A percentile compares a stretch with the other conserved stretches of the same genome.
These are phyloP conservation scores for Chytriomyces sp. DNA, from an alignment of 192 early-diverging fungal genomes.

Conservation along the genomic window DNA sequence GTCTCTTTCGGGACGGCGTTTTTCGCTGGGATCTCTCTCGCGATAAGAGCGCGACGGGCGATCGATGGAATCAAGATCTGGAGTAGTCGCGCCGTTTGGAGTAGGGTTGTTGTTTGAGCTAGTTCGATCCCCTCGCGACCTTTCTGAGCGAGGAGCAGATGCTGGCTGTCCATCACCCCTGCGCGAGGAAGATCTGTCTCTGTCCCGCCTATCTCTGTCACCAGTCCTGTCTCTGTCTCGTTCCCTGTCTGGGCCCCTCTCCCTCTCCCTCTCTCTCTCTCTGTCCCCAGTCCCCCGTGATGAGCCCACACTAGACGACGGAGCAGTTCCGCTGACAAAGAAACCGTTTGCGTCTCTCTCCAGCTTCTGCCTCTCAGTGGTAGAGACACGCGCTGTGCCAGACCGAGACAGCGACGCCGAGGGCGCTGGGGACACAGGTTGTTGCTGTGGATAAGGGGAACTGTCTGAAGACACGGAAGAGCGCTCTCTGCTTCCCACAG, in stretches of 20 bases:
- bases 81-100: too few relatives aligned
- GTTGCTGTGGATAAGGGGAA: neutral
- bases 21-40: conserved; percentile 1
- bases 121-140: neutral
- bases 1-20: conserved; percentile 16
- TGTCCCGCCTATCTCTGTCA: neutral
- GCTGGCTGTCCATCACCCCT: neutral
- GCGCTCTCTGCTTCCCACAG: neutral
- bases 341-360: conserved; percentile 26
- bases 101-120: too few relatives aligned
- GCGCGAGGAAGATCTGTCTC: neutral
- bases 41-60: neutral
- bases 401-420: neutral
- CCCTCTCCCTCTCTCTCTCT: conserved; percentile 22
- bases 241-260: conserved; percentile 12
- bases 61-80: too few relatives aligned
- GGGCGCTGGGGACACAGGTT: neutral
- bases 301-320: neutral
- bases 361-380: neutral
- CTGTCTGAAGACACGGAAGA: too few relatives aligned
- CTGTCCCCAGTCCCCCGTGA: conserved; percentile 15
- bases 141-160: neutral
- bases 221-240: conserved; percentile 7
- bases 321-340: conserved; percentile 2
- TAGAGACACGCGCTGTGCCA: neutral